Percentiles rank a stretch among this genome's conserved stretches.
Evolutionary conservation across 257 asterid genomes (phyloP).

Genomic region (Nicotiana paniculata): DNA sequence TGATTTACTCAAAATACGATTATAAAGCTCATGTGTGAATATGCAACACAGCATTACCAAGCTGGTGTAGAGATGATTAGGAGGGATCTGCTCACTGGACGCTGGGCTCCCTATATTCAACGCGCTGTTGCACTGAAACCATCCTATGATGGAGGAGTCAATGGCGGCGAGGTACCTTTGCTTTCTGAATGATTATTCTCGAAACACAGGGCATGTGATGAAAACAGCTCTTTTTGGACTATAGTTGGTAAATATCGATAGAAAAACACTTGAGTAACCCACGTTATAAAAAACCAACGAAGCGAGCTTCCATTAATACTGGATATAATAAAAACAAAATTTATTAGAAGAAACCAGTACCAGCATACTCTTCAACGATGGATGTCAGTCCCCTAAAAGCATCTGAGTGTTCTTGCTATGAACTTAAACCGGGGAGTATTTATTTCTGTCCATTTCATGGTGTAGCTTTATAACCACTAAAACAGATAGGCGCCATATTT

Average conservation of each 20-base stretch:
- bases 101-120: conserved; percentile 58
- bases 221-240: background rate
- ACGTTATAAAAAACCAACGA: background rate
- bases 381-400: background rate
- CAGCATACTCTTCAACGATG: background rate
- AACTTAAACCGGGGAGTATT: background rate
- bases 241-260: background rate
- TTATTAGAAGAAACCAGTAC: background rate
- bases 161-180: conserved; percentile 65
- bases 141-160: conserved; percentile 50
- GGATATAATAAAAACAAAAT: background rate
- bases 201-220: background rate
- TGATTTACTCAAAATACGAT: background rate
- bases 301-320: background rate
- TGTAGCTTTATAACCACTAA: background rate
- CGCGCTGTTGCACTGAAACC: conserved; percentile 55
- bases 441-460: background rate
- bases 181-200: conserved; percentile 10
- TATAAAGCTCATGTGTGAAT: conserved; percentile 4
- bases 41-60: conserved; percentile 36
- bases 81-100: conserved; percentile 60
- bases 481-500: background rate
- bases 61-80: conserved; percentile 75
- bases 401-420: background rate
- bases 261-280: background rate